Evolutionary conservation across 2,329 filamentous ascomycete species (phyloP), one percentile per base, ranked within the genome.

Genomic region (Calonectria hawksworthii): DNA sequence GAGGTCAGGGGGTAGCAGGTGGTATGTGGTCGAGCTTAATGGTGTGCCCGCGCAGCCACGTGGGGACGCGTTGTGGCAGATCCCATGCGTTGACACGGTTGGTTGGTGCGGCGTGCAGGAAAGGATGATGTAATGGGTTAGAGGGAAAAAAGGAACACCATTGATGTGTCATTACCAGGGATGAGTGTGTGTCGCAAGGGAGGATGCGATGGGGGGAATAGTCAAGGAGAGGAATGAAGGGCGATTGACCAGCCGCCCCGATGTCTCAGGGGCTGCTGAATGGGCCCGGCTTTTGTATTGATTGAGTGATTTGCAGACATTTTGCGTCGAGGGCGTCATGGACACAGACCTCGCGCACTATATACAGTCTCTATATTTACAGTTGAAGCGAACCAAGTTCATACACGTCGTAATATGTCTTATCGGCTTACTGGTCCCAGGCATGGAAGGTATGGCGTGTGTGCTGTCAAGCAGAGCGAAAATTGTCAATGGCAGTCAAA

Each of bases 191-290:
- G n/a, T 28, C n/a, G 34, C 32, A 61, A 36, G 56, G 56, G 77
- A 77, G 65, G 16, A 61, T 36, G 32, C n/a, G 23, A 47, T 26
- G 21, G 52, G 70, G 26, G 64, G 26, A 8, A 65, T 8, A 64
- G 59, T 34, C 47, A 28, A 7, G 18, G 21, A 2, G 16, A 73
- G 79, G 79, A 80, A 80, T 80, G 79, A 16, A 74, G 41, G 65
- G 71, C n/a, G 67, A 41, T 64, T 64, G 41, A 32, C 52, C 68
- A 73, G 41, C 47, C 71, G 47, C 47, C 69, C 63, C 47, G 32
- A 75, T 81, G 78, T 81, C 71, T 80, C 68, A 80, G 59, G 47
- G 50, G 56, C 21, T 18, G 30, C 54, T 38, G 56, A 23, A 23
- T 16, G 21, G n/a, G 23, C 56, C 56, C 32, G 16, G 16, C 34